phyloP scores from a whole-genome alignment of 1,284 basidiomycete genomes.

The Ustilago loliicola region DNA sequence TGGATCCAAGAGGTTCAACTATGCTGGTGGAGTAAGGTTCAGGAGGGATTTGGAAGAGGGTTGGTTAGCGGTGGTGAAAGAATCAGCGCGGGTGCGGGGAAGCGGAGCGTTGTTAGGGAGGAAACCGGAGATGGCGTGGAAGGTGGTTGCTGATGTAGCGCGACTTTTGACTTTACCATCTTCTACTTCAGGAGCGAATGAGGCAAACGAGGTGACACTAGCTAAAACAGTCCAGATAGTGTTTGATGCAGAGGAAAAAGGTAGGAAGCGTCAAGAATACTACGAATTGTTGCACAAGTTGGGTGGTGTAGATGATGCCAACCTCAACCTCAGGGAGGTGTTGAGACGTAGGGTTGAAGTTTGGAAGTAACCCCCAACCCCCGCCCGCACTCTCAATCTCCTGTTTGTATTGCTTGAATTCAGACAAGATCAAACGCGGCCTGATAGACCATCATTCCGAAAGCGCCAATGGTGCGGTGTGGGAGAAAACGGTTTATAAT shows the following conservation, averaged over 20 bases:
- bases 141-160: conserved; percentile 25
- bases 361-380: conserved; percentile 23
- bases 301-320: conserved; percentile 23
- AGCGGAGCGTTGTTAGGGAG: conserved; percentile 37
- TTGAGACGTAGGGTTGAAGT: conserved; percentile 40
- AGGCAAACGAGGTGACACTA: conserved; percentile 12
- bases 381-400: background rate
- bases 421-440: too few relatives aligned
- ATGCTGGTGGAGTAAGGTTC: conserved; percentile 38
- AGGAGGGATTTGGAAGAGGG: conserved; percentile 51
- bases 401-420: too few relatives aligned
- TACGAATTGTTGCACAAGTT: conserved; percentile 15
- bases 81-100: conserved; percentile 11
- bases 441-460: too few relatives aligned
- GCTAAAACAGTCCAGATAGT: conserved; percentile 35
- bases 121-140: conserved; percentile 54
- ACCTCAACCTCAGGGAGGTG: conserved; percentile 36
- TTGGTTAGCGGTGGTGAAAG: conserved; percentile 59
- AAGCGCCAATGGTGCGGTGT: background rate
- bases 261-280: conserved; percentile 17
- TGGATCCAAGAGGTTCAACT: conserved; percentile 36
- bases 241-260: conserved; percentile 25
- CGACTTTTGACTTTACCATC: conserved; percentile 28
- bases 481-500: background rate
- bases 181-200: background rate